Evolutionary conservation across 164 flowering plant species (phyloP).

Genomic region (Annona squamosa): DNA sequence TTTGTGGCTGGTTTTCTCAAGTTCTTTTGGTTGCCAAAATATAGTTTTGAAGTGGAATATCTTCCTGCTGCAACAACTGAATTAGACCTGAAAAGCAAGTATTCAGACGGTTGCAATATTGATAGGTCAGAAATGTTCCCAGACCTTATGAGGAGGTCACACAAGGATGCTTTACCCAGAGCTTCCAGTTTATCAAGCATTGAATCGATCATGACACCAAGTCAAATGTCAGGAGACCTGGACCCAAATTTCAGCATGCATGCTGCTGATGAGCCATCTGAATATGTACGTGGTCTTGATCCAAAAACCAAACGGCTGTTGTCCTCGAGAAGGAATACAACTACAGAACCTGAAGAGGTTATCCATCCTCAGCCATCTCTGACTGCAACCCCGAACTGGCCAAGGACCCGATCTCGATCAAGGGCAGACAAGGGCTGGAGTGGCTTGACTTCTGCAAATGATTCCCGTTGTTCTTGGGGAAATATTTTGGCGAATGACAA

Average conservation of each 20-base stretch:
- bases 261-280: slow-evolving; percentile 92
- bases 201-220: slow-evolving; percentile 93
- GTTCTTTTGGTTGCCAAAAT: slow-evolving; percentile 88
- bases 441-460: slow-evolving; percentile 58
- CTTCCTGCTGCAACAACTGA: slow-evolving; percentile 62
- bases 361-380: slow-evolving; percentile 68
- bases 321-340: slow-evolving; percentile 63
- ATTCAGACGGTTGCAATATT: slow-evolving; percentile 39
- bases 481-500: slow-evolving; percentile 68
- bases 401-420: slow-evolving; percentile 88
- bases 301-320: slow-evolving; percentile 82
- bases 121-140: slow-evolving; percentile 83
- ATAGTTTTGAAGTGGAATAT: slow-evolving; percentile 86
- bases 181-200: slow-evolving; percentile 98
- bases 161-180: slow-evolving; percentile 74
- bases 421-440: slow-evolving; percentile 78
- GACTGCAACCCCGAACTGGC: slow-evolving; percentile 84
- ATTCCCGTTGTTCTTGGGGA: slow-evolving; percentile 73
- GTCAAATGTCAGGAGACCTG: slow-evolving; percentile 78
- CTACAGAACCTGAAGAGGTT: slow-evolving; percentile 71
- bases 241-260: slow-evolving; percentile 69
- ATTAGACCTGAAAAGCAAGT: slow-evolving; percentile 33
- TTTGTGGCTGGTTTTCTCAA: slow-evolving; percentile 95
- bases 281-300: slow-evolving; percentile 86
- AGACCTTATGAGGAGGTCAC: slow-evolving; percentile 77